Base-by-base conservation (phyloP, 2,329 filamentous ascomycete species). In the Colletotrichum lindemuthianum region DNA sequence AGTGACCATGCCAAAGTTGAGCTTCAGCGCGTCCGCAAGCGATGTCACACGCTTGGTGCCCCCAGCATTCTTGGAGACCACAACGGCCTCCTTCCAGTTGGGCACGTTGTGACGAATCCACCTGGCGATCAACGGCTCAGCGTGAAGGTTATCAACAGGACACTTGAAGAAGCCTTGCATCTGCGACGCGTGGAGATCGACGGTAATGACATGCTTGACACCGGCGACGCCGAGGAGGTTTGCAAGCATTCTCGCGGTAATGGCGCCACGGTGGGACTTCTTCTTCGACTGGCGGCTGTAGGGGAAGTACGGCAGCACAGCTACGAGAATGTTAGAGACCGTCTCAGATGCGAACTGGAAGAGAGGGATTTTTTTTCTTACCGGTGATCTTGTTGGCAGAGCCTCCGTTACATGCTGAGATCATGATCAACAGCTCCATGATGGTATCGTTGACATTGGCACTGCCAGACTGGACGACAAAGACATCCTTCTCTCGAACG, bases 141-240 rank as follows among this genome's bases (percentile, higher is more conserved):
- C 96, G 72, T 97, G 93, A 57, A 99, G 89, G 74, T 99, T 98
- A 79, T 99, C 96, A 65, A 99, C 95, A 0, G 96, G 96, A 71
- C 95, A 97, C 74, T 92, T 92, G 85, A 99, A 99, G 82, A 99
- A 99, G 63, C 96, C 96, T 80, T 99, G 96, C 93, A 98, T 98
- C 81, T 98, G 96, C n/a, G 92, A 93, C 57, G 92, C 92, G 81
- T 99, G 96, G 36, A 99, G 86, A 75, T 99, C 96, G 74, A 99
- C 91, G 13, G 96, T 99, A 72, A 99, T 94, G 76, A 99, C 92
- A 82, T 99, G 96, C 79, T 97, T 93, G 69, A 99, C 93, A 58
- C 96, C 96, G 55, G 96, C 96, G 61, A 99, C 92, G 66, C 92
- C 88, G 70, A 99, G 88, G 53, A 98, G 87, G 77, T 99, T 99